A percentile compares a stretch with the other conserved stretches of the same genome.
phyloP scores from a whole-genome alignment of 2,329 filamentous ascomycete genomes.

The Fusarium torreyae region DNA sequence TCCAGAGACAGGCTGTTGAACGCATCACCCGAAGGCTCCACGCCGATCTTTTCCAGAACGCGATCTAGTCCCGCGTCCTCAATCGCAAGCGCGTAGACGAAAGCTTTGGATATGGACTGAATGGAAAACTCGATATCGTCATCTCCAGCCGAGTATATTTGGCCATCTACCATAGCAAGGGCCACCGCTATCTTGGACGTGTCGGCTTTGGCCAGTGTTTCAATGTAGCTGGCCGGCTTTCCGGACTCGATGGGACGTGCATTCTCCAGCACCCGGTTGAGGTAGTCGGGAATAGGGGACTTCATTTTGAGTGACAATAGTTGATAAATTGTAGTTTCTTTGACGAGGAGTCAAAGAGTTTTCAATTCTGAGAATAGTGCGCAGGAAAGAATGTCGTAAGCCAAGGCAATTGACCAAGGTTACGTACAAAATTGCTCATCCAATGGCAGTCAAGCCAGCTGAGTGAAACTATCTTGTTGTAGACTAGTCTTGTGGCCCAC shows the following conservation, averaged over 20 bases:
- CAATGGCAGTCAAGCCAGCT: conserved; percentile 1
- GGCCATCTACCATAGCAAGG: conserved; percentile 58
- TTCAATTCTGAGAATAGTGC: conserved; percentile 6
- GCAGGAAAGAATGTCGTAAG: conserved; percentile 33
- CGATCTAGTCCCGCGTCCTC: conserved; percentile 54
- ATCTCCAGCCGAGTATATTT: conserved; percentile 58
- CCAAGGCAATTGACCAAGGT: conserved; percentile 26
- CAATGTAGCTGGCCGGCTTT: conserved; percentile 56
- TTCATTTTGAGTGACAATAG: conserved; percentile 47
- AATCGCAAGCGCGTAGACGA: conserved; percentile 59
- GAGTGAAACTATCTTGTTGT: neutral
- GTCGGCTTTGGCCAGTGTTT: conserved; percentile 57
- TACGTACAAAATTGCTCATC: conserved; percentile 19
- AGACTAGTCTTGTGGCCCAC: conserved; percentile 3
- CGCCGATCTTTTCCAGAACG: conserved; percentile 58
- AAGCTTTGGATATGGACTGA: conserved; percentile 60
- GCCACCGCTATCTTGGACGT: conserved; percentile 58
- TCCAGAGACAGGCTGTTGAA: conserved; percentile 56
- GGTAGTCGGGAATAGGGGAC: conserved; percentile 56
- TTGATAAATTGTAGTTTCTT: neutral
- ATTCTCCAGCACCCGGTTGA: conserved; percentile 52
- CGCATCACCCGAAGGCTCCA: conserved; percentile 58
- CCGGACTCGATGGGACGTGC: conserved; percentile 52
- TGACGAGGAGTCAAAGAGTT: neutral
- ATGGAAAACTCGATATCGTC: conserved; percentile 59